phyloP scores from a whole-genome alignment of 1,284 basidiomycete species.

The Omphalotus olearius region DNA sequence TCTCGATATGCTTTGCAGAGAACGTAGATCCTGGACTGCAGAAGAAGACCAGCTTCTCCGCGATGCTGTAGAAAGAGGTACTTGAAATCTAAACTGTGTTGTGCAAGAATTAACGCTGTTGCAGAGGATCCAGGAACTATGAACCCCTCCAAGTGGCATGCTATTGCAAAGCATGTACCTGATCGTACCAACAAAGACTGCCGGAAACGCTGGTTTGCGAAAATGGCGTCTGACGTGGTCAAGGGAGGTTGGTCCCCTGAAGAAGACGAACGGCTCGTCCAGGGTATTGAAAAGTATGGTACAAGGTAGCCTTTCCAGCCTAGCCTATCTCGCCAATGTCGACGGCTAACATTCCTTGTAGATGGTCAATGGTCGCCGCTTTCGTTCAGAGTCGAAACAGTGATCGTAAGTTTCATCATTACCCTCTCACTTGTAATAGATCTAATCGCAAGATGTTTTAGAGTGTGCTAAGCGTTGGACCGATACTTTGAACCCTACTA shows the following conservation, averaged over 20 bases:
- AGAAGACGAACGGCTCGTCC: constrained; percentile 49
- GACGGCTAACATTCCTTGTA: constrained; percentile 17
- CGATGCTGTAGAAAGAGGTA: constrained; percentile 47
- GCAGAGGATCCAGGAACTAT: constrained; percentile 49
- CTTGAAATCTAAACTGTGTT: neutral
- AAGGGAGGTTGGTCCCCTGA: constrained; percentile 56
- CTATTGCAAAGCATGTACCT: constrained; percentile 55
- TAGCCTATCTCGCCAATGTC: neutral
- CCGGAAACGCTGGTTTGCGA: constrained; percentile 56
- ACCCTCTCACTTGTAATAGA: neutral
- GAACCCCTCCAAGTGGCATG: constrained; percentile 55
- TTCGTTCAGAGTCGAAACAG: constrained; percentile 50
- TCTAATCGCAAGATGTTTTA: constrained; percentile 21
- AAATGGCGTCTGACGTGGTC: constrained; percentile 55
- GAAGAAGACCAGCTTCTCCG: constrained; percentile 52
- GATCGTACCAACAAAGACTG: constrained; percentile 58
- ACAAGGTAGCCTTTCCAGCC: constrained; percentile 32
- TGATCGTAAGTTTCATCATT: constrained; percentile 38
- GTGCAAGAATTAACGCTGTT: neutral
- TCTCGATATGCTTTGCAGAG: constrained; percentile 35
- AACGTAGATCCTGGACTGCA: constrained; percentile 52
- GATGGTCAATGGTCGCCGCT: constrained; percentile 52
- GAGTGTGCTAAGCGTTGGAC: constrained; percentile 59
- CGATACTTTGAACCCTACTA: constrained; percentile 52
- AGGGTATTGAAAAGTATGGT: constrained; percentile 49